Evolutionary conservation across 2,329 filamentous ascomycete genomes (phyloP).

Genomic region (Neurospora sp.): DNA sequence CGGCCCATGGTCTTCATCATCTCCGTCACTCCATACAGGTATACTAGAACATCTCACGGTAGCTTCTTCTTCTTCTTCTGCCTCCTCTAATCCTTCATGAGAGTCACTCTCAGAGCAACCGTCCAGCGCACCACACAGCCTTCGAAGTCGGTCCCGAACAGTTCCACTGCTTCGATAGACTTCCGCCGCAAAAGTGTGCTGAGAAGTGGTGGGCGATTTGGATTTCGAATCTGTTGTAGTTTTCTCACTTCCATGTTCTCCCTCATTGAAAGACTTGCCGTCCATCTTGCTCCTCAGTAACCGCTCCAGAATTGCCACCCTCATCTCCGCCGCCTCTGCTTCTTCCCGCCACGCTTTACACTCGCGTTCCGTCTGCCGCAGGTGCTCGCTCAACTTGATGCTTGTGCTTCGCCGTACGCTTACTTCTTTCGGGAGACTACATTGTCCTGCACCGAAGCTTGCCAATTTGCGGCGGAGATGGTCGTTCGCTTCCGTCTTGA

Average conservation of each 20-base stretch:
- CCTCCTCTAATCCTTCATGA: not conserved
- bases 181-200: not conserved
- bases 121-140: not conserved
- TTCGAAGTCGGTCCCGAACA: not conserved
- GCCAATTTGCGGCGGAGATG: constrained; percentile 36
- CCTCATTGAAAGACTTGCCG: not conserved
- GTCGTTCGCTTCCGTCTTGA: constrained; percentile 34
- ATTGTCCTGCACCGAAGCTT: constrained; percentile 24
- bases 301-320: constrained; percentile 37
- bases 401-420: constrained; percentile 3
- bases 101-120: not conserved
- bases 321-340: constrained; percentile 45
- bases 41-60: not conserved
- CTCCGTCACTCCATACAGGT: not conserved
- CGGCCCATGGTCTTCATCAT: not conserved
- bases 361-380: constrained; percentile 34
- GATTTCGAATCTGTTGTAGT: not conserved
- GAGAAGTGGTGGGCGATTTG: not conserved
- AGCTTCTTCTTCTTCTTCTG: not conserved
- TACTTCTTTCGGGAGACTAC: constrained; percentile 17
- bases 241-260: not conserved
- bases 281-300: not conserved
- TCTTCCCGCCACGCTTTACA: constrained; percentile 41
- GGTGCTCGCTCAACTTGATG: constrained; percentile 38
- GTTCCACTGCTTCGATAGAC: not conserved